A percentile compares a stretch with the other conserved stretches of the same genome.
Conservation (phyloP, 768 basidiomycete genomes). For the Xerocomellus intermedius region DNA sequence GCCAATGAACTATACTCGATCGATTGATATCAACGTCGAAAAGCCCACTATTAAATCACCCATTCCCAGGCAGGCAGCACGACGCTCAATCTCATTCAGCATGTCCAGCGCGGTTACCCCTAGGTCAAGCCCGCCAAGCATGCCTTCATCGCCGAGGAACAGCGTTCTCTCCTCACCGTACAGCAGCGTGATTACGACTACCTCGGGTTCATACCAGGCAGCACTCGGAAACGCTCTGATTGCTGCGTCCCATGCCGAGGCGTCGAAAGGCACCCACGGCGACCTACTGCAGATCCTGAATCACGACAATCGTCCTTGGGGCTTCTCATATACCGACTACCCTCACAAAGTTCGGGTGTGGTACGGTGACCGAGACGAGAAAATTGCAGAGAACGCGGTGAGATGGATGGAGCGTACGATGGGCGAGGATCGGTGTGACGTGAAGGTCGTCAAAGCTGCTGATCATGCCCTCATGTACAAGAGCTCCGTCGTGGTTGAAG, state of each 20-base stretch:
- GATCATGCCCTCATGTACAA: constrained; percentile 95
- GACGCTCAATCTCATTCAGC: constrained; percentile 70
- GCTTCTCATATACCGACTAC: constrained; percentile 83
- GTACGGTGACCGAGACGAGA: constrained; percentile 94
- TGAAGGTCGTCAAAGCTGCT: constrained; percentile 83
- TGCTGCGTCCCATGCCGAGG: constrained; percentile 94
- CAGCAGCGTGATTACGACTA: constrained; percentile 20
- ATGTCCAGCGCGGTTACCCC: constrained; percentile 28
- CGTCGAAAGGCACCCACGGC: constrained; percentile 83
- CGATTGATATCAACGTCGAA: constrained; percentile 31
- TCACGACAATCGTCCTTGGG: constrained; percentile 85
- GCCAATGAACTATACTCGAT: constrained; percentile 16
- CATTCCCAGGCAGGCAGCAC: constrained; percentile 50
- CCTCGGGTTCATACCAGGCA: constrained; percentile 46
- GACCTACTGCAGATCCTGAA: constrained; percentile 93
- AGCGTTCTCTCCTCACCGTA: constrained; percentile 38
- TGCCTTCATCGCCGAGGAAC: constrained; percentile 52
- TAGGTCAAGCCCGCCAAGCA: constrained; percentile 44
- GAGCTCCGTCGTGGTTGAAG: constrained; percentile 82
- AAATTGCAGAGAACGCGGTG: constrained; percentile 87
- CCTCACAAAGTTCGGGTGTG: constrained; percentile 78
- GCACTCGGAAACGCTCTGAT: constrained; percentile 87
- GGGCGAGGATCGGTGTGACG: constrained; percentile 68
- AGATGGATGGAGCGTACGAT: constrained; percentile 90
- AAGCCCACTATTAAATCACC: constrained; percentile 35